Evolutionary conservation across 2,329 filamentous ascomycete genomes (phyloP).

Genomic region (Verruconis gallopava): DNA sequence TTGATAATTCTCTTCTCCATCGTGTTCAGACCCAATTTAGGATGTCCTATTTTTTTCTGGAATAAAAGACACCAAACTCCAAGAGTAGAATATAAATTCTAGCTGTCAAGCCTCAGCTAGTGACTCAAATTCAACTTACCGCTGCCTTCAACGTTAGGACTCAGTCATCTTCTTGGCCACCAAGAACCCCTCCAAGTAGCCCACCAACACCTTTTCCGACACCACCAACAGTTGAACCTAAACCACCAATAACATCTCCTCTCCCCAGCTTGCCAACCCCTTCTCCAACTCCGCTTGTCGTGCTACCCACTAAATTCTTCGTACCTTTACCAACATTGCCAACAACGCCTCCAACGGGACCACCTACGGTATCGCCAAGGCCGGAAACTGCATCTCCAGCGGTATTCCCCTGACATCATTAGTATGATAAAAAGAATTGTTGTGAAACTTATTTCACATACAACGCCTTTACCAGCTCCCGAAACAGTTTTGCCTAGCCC

Average conservation of each 20-base stretch:
- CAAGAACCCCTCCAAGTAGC: slow-evolving; percentile 21
- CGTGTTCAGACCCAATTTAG: too few species aligned
- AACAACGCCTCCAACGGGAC: slow-evolving; percentile 29
- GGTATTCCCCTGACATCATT: slow-evolving; percentile 8
- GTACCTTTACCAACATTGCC: slow-evolving; percentile 30
- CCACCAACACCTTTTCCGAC: slow-evolving; percentile 26
- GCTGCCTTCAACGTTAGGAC: too few species aligned
- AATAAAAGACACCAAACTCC: too few species aligned
- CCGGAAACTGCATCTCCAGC: slow-evolving; percentile 10
- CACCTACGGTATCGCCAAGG: slow-evolving; percentile 18
- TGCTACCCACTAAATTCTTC: slow-evolving; percentile 27
- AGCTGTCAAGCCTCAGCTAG: too few species aligned
- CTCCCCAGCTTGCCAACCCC: slow-evolving; percentile 32
- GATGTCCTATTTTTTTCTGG: too few species aligned
- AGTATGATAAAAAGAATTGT: not conserved
- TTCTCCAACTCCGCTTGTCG: slow-evolving; percentile 31
- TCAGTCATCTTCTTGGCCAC: slow-evolving; percentile 17
- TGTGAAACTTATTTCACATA: slow-evolving; percentile 10
- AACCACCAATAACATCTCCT: slow-evolving; percentile 31
- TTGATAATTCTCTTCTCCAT: too few species aligned
- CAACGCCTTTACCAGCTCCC: slow-evolving; percentile 26
- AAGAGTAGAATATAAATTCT: too few species aligned
- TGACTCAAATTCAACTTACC: too few species aligned
- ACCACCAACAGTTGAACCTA: slow-evolving; percentile 29
- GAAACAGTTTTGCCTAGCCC: slow-evolving; percentile 21